Evolutionary conservation across 345 rosid genomes (phyloP), one percentile per base, ranked within the genome.

Genomic region (Lagerstroemia speciosa): DNA sequence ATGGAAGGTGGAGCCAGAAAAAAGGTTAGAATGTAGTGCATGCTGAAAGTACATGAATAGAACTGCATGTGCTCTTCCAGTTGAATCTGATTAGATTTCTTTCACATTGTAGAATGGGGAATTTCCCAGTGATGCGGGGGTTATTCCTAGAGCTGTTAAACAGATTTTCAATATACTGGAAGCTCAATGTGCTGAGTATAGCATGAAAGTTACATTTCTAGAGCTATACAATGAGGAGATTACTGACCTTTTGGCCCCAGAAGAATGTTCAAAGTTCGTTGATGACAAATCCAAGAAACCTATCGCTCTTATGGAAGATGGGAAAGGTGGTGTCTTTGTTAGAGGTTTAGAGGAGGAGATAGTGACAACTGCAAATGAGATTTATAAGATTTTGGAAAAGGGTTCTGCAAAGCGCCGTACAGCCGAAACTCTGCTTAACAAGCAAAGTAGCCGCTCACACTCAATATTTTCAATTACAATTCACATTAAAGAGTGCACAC

Each of bases 1-100:
- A 94, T 94, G 99, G 99, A 94, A 84, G 99, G 99, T 74, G 99
- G 96, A 69, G 90, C 86, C 29, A 83, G 98, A 81, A 94, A 88
- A 80, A 94, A 91, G 95, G 97, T 93, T 67, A 40, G 57, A 5
- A 31, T 34, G 58, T n/a, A 5, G 22, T 22, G 46, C 20, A 36
- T 8, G 38, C 38, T 9, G 52, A 30, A 7, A 43, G 17, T 16
- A 46, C 53, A 32, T 38, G 63, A 62, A 29, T 37, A 24, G 24
- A 38, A 14, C 5, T 40, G 11, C 10, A 30, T 29, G 7, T 27
- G 8, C 7, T 52, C 26, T 32, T 6, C n/a, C 27, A 32, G 70
- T 32, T 46, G 40, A 55, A 72, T 71, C 74, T 74, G 30, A 78
- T 76, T 52, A 61, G 58, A 55, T 66, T 55, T 70, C 50, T 52